Evolutionary conservation across 495 filamentous ascomycete genomes (phyloP).

Genomic region (Acidomyces sp.): DNA sequence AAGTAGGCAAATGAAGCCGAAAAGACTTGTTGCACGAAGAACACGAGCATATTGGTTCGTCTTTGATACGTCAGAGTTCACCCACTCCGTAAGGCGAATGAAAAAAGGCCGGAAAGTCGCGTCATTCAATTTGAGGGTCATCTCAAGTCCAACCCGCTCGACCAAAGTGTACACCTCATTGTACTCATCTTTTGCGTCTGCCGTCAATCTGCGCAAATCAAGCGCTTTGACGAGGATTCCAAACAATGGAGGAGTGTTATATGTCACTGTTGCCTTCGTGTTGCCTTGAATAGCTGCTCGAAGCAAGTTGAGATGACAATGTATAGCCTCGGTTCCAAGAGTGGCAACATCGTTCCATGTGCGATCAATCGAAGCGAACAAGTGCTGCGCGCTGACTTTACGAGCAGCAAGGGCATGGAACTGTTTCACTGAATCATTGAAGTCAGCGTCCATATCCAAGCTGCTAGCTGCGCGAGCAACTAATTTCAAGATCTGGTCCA

Average conservation of each 20-base stretch:
- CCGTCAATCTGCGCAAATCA: slow-evolving; percentile 23
- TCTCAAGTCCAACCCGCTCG: slow-evolving; percentile 60
- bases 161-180: slow-evolving; percentile 51
- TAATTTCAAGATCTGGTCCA: slow-evolving; percentile 54
- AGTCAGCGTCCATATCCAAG: slow-evolving; percentile 42
- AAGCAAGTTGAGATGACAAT: slow-evolving; percentile 39
- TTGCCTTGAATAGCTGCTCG: slow-evolving; percentile 59
- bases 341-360: slow-evolving; percentile 53
- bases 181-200: slow-evolving; percentile 27
- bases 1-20: slow-evolving; percentile 63
- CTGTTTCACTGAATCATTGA: slow-evolving; percentile 35
- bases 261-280: slow-evolving; percentile 57
- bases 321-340: slow-evolving; percentile 30
- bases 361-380: slow-evolving; percentile 54
- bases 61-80: slow-evolving; percentile 42
- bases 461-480: slow-evolving; percentile 52
- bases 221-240: slow-evolving; percentile 33
- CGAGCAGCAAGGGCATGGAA: slow-evolving; percentile 59
- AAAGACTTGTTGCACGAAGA: slow-evolving; percentile 55
- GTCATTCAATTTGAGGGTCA: slow-evolving; percentile 95
- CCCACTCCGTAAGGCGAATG: slow-evolving; percentile 67
- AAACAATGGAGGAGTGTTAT: slow-evolving; percentile 51
- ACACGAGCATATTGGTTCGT: slow-evolving; percentile 42
- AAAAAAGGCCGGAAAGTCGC: slow-evolving; percentile 93
- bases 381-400: slow-evolving; percentile 53